A percentile compares a stretch with the other conserved stretches of the same genome.
These are phyloP conservation scores for Rugosomyces carneus DNA, from an alignment of 1,284 basidiomycete genomes.

Conservation along the genomic window DNA sequence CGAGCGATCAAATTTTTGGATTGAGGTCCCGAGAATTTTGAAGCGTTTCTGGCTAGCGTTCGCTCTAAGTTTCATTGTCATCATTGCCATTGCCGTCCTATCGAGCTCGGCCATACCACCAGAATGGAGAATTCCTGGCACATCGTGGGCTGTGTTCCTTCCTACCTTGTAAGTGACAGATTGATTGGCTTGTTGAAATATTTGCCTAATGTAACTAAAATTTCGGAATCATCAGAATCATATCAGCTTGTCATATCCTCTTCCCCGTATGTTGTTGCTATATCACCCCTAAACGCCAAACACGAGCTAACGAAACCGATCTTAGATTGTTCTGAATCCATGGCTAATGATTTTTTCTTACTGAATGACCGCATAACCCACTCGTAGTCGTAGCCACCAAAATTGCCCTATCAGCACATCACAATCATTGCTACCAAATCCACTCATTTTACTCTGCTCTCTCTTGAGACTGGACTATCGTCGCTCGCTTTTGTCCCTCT, in stretches of 20 bases:
- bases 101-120: slow-evolving; percentile 45
- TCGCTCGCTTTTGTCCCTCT: not conserved
- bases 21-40: slow-evolving; percentile 77
- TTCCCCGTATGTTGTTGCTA: slow-evolving; percentile 48
- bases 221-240: slow-evolving; percentile 36
- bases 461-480: slow-evolving; percentile 5
- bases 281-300: not conserved
- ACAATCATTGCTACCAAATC: not conserved
- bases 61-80: slow-evolving; percentile 40
- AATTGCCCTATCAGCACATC: not conserved
- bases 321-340: slow-evolving; percentile 65
- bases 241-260: slow-evolving; percentile 57
- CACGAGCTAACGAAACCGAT: slow-evolving; percentile 8
- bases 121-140: slow-evolving; percentile 56
- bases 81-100: slow-evolving; percentile 52
- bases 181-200: not conserved
- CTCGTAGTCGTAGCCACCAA: not conserved
- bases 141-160: slow-evolving; percentile 64
- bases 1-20: slow-evolving; percentile 83
- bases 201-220: no score
- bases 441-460: slow-evolving; percentile 10
- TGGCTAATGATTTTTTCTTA: slow-evolving; percentile 71
- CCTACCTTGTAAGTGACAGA: slow-evolving; percentile 50
- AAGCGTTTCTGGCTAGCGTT: slow-evolving; percentile 68
- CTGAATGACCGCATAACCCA: slow-evolving; percentile 24